Percentiles rank a stretch among this genome's conserved stretches.
Evolutionary conservation across 2,329 filamentous ascomycete genomes (phyloP).

Genomic region (Zymoseptoria tritici): DNA sequence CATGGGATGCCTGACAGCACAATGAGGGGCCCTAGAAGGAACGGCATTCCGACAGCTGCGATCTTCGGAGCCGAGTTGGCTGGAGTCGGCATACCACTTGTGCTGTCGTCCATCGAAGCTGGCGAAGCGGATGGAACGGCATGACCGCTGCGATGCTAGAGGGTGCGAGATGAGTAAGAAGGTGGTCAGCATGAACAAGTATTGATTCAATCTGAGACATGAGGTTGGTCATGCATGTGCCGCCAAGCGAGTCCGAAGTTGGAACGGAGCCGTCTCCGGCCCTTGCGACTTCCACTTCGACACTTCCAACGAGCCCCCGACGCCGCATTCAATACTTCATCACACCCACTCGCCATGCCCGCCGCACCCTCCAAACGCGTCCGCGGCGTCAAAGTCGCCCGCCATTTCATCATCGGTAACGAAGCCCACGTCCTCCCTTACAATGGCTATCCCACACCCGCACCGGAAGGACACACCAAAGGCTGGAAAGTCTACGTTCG

Average conservation of each 20-base stretch:
- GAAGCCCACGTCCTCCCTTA: constrained; percentile 54
- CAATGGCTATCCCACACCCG: constrained; percentile 67
- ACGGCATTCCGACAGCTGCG: not conserved
- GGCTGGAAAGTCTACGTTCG: constrained; percentile 93
- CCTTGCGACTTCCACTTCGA: not conserved
- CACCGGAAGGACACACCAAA: constrained; percentile 89
- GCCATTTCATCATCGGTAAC: constrained; percentile 41
- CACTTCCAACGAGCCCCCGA: not conserved
- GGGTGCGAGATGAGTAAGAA: not conserved
- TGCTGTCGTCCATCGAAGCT: not conserved
- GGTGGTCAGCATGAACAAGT: not conserved
- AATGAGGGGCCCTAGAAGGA: not conserved
- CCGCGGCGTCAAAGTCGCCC: constrained; percentile 26
- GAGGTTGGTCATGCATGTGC: not conserved
- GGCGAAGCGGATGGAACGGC: not conserved
- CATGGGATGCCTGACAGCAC: not conserved
- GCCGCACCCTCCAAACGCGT: constrained; percentile 31
- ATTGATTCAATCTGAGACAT: not conserved
- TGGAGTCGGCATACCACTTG: not conserved
- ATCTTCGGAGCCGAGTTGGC: not conserved
- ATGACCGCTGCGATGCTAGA: not conserved
- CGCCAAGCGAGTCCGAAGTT: not conserved
- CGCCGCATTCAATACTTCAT: not conserved
- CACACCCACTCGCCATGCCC: constrained; percentile 22
- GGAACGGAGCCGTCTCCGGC: not conserved